Base-by-base conservation (phyloP, 768 basidiomycete species). In the Auriscalpium vulgare region DNA sequence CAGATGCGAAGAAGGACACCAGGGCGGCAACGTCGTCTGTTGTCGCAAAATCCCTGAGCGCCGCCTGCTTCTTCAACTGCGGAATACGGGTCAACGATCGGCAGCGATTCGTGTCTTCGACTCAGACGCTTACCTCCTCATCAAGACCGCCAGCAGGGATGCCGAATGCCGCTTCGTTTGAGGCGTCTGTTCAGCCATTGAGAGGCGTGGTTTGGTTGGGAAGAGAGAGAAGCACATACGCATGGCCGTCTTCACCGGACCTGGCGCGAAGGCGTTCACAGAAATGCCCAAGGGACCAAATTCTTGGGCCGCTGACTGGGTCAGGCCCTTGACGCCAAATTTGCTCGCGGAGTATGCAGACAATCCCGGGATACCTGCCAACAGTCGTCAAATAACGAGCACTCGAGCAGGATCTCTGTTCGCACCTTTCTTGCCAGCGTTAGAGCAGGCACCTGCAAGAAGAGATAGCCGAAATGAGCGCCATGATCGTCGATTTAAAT, bases 221-320 rank as follows among this genome's bases (percentile, higher is more conserved):
- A 51, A 43, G 14, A 9, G 3, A 11, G 14, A 37, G 19, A 8
- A 14, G 2, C 11, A 23, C 63, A 50, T 52, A 65, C 64, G 35
- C 53, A 63, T 51, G 5, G 47, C 23, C 14, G 63, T 57, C 23
- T 59, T 56, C 2, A 65, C 47, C 37, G 50, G 45, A 1, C 64
- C 65, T 21, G 65, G 59, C 9, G 64, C 58, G 37, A 63, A 66
- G 6, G 65, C 55, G 29, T 66, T 66, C 8, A 63, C 65, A 0
- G 65, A 62, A 38, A 66, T 63, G 23, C 59, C 57, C 45, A 56
- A 44, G 6, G 43, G 44, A 16, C 54, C 58, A 37, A 65, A 50
- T 35, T 56, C 59, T n/a, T 7, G 4, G 16, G 65, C 65, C 63
- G 57, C 50, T 9, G 46, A 36, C 54, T 63, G 64, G 17, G 64